Conservation (phyloP, 2,329 filamentous ascomycete genomes). For the Ciborinia camelliae region DNA sequence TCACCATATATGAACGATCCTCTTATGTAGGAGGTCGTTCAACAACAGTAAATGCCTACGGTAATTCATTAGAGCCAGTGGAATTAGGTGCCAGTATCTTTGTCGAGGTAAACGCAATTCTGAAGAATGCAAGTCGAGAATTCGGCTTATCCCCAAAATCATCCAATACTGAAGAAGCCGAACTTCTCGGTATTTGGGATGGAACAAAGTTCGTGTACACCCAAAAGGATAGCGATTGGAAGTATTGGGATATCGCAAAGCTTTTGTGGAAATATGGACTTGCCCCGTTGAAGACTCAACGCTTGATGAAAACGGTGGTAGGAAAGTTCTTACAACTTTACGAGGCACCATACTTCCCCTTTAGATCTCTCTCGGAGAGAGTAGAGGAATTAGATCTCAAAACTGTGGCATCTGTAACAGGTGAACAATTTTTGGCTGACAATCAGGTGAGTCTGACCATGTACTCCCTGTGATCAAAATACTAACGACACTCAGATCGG, state of each 20-base stretch:
- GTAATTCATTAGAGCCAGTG: slow-evolving; percentile 62
- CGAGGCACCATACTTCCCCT: slow-evolving; percentile 78
- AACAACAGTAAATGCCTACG: slow-evolving; percentile 76
- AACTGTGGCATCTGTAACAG: slow-evolving; percentile 65
- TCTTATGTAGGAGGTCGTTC: slow-evolving; percentile 78
- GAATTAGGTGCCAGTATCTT: slow-evolving; percentile 94
- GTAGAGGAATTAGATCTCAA: slow-evolving; percentile 65
- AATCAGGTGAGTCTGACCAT: slow-evolving; percentile 49
- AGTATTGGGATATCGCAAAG: slow-evolving; percentile 78
- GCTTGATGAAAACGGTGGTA: slow-evolving; percentile 68
- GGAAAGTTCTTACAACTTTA: slow-evolving; percentile 77
- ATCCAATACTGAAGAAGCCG: slow-evolving; percentile 43
- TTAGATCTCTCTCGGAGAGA: slow-evolving; percentile 67
- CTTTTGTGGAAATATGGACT: slow-evolving; percentile 83
- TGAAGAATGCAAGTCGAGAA: slow-evolving; percentile 66
- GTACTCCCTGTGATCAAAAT: neutral
- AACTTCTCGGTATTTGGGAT: slow-evolving; percentile 77
- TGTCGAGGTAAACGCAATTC: slow-evolving; percentile 76
- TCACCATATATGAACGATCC: slow-evolving; percentile 84
- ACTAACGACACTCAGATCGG: slow-evolving; percentile 49
- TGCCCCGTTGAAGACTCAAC: slow-evolving; percentile 69
- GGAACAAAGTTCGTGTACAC: slow-evolving; percentile 70
- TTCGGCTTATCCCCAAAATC: slow-evolving; percentile 63
- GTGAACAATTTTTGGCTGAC: slow-evolving; percentile 64
- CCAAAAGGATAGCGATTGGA: slow-evolving; percentile 54